Percentiles rank a stretch among this genome's conserved stretches.
Conservation (phyloP, 306 rosid species). For the Clitoria ternatea region DNA sequence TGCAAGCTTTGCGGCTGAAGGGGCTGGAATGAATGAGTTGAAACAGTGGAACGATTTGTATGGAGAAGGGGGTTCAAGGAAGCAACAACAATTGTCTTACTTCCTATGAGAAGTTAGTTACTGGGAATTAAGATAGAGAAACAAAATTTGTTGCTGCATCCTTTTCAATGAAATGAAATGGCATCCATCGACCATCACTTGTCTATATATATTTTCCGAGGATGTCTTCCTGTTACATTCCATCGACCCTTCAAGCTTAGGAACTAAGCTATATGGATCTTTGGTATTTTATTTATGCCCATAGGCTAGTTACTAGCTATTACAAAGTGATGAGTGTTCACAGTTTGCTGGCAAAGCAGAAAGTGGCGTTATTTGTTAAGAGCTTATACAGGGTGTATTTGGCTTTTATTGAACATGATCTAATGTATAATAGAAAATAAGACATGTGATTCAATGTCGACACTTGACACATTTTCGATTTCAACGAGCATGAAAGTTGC, state of each 20-base stretch:
- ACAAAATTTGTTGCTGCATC: background rate
- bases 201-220: background rate
- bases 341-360: background rate
- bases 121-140: background rate
- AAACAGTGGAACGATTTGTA: constrained; percentile 85
- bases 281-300: background rate
- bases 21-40: constrained; percentile 82
- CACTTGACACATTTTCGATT: background rate
- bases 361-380: constrained; percentile 4
- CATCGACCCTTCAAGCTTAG: constrained; percentile 9
- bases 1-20: constrained; percentile 86
- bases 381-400: background rate
- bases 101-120: constrained; percentile 54
- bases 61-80: constrained; percentile 94
- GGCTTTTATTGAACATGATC: background rate
- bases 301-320: background rate
- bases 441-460: background rate
- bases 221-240: background rate
- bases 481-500: too few species aligned
- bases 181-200: background rate
- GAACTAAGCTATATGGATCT: constrained; percentile 8
- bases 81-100: constrained; percentile 74
- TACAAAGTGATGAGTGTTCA: background rate
- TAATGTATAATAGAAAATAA: background rate
- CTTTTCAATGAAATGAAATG: background rate